These are phyloP conservation scores for Posidonia australis DNA, from an alignment of 106 monocot species.

Conservation along the genomic window DNA sequence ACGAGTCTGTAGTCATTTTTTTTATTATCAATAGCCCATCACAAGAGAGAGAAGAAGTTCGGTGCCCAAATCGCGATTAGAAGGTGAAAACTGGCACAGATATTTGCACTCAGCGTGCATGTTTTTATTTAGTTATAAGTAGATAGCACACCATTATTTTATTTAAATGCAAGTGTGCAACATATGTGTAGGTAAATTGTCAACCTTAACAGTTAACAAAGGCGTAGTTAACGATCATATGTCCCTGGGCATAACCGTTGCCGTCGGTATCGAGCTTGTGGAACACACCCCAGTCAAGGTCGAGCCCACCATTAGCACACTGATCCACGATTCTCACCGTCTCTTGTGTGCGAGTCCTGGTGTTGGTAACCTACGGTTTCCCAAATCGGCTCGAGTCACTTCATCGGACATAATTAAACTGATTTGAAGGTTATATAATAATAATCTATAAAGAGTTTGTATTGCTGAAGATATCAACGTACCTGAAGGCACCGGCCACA, in stretches of 20 bases:
- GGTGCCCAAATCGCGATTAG: too few relatives aligned
- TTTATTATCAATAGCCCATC: too few relatives aligned
- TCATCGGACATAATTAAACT: not conserved
- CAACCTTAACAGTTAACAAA: conserved; percentile 20
- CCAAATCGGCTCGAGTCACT: not conserved
- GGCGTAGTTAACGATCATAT: conserved; percentile 20
- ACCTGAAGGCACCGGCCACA: conserved; percentile 24
- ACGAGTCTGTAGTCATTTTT: too few relatives aligned
- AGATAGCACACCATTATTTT: too few relatives aligned
- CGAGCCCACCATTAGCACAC: conserved; percentile 30
- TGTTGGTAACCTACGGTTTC: conserved; percentile 26
- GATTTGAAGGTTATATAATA: not conserved
- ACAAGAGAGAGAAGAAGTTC: too few relatives aligned
- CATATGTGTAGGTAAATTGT: not conserved
- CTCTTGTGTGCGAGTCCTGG: conserved; percentile 7
- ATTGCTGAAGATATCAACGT: not conserved
- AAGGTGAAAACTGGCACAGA: too few relatives aligned
- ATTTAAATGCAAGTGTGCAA: too few relatives aligned
- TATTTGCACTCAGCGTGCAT: too few relatives aligned
- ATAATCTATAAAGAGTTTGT: not conserved
- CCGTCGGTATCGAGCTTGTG: conserved; percentile 19
- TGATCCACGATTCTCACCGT: conserved; percentile 34
- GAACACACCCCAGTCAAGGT: conserved; percentile 20
- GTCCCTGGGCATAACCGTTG: conserved; percentile 6
- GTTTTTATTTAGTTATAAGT: too few relatives aligned